Conservation (phyloP, 805 yeast genomes). For the Saccharomycopsis javanensis region DNA sequence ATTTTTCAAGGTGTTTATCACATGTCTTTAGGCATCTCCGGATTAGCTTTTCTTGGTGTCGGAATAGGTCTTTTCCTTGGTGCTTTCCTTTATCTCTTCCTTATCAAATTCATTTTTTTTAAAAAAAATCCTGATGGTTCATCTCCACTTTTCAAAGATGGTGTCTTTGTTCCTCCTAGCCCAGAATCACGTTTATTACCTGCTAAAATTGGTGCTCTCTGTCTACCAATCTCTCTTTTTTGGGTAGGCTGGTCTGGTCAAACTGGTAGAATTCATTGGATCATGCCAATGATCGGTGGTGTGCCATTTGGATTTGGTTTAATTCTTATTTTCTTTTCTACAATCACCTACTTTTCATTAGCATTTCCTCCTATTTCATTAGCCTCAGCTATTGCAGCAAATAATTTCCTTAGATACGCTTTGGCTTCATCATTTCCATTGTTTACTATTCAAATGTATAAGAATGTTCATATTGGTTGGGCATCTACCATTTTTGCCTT, state of each 20-base stretch:
- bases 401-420: conserved; percentile 66
- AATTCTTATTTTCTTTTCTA: conserved; percentile 60
- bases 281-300: conserved; percentile 68
- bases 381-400: conserved; percentile 87
- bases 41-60: conserved; percentile 62
- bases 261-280: conserved; percentile 51
- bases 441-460: conserved; percentile 78
- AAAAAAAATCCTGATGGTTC: conserved; percentile 56
- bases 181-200: conserved; percentile 55
- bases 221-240: conserved; percentile 58
- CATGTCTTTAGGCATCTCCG: conserved; percentile 53
- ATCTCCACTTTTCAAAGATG: conserved; percentile 42
- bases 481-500: conserved; percentile 61
- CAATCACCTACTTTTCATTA: conserved; percentile 58
- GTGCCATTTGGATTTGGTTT: conserved; percentile 70
- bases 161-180: conserved; percentile 41
- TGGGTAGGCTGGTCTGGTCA: conserved; percentile 79
- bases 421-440: conserved; percentile 76
- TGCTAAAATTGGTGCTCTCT: conserved; percentile 58
- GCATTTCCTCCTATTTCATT: conserved; percentile 66
- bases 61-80: conserved; percentile 59
- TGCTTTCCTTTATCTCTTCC: conserved; percentile 37
- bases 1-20: conserved; percentile 56
- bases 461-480: conserved; percentile 64
- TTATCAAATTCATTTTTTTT: conserved; percentile 43